Evolutionary conservation across 2,329 filamentous ascomycete genomes (phyloP).

Genomic region (Penicillium corylophilum): DNA sequence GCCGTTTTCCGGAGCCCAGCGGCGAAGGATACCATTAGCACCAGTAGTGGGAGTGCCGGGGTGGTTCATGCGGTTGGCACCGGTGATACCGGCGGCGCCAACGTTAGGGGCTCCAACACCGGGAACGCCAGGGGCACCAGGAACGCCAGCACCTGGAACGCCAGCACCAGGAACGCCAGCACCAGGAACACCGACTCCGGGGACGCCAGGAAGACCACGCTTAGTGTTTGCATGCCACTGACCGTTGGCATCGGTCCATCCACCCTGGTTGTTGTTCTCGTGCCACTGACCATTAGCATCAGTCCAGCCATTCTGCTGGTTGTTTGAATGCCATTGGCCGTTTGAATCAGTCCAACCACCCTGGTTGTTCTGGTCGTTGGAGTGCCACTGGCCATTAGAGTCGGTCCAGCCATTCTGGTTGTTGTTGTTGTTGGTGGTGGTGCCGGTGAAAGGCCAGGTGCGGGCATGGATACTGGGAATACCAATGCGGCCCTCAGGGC

Average conservation of each 20-base stretch:
- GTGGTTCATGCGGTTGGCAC: not conserved
- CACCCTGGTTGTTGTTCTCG: slow-evolving; percentile 9
- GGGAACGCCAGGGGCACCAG: not conserved
- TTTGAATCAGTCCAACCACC: slow-evolving; percentile 7
- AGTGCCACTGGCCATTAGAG: slow-evolving; percentile 8
- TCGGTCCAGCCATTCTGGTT: slow-evolving; percentile 4
- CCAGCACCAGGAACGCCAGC: not conserved
- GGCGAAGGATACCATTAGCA: not conserved
- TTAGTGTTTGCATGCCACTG: slow-evolving; percentile 9
- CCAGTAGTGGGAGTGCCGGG: not conserved
- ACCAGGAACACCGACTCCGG: not conserved
- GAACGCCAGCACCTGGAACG: not conserved
- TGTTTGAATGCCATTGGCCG: slow-evolving; percentile 8
- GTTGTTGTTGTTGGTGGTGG: not conserved
- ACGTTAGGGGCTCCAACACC: not conserved
- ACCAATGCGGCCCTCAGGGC: not conserved
- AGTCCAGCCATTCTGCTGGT: slow-evolving; percentile 17
- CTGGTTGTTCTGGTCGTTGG: slow-evolving; percentile 6
- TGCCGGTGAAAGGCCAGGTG: not conserved
- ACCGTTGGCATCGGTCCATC: slow-evolving; percentile 14
- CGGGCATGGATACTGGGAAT: slow-evolving; percentile 6
- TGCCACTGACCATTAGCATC: slow-evolving; percentile 20
- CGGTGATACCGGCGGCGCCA: not conserved
- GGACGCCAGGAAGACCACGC: slow-evolving; percentile 4
- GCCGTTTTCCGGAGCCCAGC: not conserved